These are phyloP conservation scores for Micractinium conductrix DNA, from an alignment of 139 green algal species.

Conservation along the genomic window DNA sequence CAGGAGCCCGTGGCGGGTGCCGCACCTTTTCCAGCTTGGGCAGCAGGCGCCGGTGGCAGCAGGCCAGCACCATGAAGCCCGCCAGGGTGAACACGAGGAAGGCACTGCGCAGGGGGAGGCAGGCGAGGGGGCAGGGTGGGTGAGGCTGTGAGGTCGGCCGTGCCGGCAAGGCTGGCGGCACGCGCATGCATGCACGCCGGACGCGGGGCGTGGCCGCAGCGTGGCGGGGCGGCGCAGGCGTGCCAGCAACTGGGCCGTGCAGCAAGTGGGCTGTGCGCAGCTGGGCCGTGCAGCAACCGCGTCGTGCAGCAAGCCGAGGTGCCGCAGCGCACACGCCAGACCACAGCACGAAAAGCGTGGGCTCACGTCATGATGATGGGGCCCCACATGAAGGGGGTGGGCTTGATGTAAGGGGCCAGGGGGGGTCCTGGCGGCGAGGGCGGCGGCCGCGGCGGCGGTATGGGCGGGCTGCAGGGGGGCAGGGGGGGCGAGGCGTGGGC, in stretches of 20 bases:
- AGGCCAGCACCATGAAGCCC: constrained; percentile 19
- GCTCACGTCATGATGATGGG: constrained; percentile 25
- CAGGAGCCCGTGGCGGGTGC: no score
- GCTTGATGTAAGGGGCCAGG: constrained; percentile 17
- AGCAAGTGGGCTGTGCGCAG: no score
- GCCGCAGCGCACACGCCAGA: no score
- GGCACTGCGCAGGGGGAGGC: not conserved
- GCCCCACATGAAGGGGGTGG: constrained; percentile 33
- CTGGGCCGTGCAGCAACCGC: no score
- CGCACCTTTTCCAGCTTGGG: constrained; percentile 33
- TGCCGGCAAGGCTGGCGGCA: not conserved
- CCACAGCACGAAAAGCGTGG: not conserved
- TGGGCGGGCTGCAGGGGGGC: constrained; percentile 29
- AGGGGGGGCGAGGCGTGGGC: no score
- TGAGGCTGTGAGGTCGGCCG: not conserved
- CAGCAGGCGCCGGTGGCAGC: constrained; percentile 38
- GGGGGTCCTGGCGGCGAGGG: constrained; percentile 36
- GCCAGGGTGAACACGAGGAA: constrained; percentile 11
- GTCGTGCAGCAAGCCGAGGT: no score
- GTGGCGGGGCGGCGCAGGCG: no score
- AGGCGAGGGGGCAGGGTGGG: not conserved
- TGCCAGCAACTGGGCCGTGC: no score
- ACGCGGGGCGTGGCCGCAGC: no score
- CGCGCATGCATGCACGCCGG: not conserved
- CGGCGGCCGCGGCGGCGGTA: constrained; percentile 38